Conservation (phyloP, 2,329 filamentous ascomycete genomes). For the Plectosphaerella cucumerina region DNA sequence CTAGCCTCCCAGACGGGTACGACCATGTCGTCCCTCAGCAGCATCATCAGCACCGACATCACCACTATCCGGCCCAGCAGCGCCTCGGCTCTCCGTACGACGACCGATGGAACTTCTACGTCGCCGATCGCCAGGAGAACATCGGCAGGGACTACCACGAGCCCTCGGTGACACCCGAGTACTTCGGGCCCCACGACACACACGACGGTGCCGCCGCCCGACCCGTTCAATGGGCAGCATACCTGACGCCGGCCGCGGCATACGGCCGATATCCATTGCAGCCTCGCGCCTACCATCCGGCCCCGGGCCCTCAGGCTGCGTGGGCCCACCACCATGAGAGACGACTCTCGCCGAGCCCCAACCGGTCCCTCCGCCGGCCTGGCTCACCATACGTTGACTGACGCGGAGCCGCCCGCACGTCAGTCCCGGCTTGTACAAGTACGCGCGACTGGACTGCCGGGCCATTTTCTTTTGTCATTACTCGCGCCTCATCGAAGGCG, state of each 20-base stretch:
- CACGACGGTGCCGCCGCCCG: constrained; percentile 4
- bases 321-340: constrained; percentile 5
- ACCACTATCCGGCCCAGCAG: neutral
- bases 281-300: constrained; percentile 1
- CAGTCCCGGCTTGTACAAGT: constrained; percentile 1
- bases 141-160: constrained; percentile 5
- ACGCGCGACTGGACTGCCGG: neutral
- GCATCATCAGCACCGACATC: constrained; percentile 1
- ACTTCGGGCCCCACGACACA: constrained; percentile 8
- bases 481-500: neutral
- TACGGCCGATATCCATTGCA: neutral
- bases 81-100: neutral
- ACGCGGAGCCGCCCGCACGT: constrained; percentile 5
- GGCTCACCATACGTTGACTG: constrained; percentile 25
- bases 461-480: neutral
- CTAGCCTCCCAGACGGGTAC: constrained; percentile 5
- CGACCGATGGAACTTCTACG: constrained; percentile 10
- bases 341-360: constrained; percentile 1
- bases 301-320: neutral
- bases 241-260: neutral
- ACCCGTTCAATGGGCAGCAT: neutral
- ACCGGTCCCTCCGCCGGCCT: constrained; percentile 13
- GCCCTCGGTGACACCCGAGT: constrained; percentile 5
- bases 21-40: constrained; percentile 6
- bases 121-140: constrained; percentile 9